Conservation (phyloP, 2,329 filamentous ascomycete species). For the Corynespora cassiicola region DNA sequence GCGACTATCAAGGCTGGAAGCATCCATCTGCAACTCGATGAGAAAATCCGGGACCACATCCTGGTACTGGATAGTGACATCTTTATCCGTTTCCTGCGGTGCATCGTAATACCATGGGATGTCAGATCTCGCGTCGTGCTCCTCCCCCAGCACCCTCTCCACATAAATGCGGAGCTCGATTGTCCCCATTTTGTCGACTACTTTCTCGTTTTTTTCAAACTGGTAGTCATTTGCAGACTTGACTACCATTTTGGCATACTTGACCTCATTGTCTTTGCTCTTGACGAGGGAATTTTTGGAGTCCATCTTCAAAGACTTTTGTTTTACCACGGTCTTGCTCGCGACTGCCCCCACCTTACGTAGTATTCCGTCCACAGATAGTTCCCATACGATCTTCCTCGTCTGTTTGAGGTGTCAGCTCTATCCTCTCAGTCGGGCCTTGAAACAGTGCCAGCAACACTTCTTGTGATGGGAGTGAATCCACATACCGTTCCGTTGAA, state of each 20-base stretch:
- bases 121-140: slow-evolving; percentile 11
- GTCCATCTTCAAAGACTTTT: slow-evolving; percentile 31
- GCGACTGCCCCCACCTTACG: slow-evolving; percentile 19
- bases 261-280: slow-evolving; percentile 8
- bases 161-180: slow-evolving; percentile 41
- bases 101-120: slow-evolving; percentile 23
- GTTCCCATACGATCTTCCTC: no score
- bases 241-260: slow-evolving; percentile 7
- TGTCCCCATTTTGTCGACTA: slow-evolving; percentile 29
- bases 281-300: slow-evolving; percentile 24
- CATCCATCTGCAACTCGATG: slow-evolving; percentile 28
- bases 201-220: slow-evolving; percentile 9
- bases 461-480: neutral
- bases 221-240: slow-evolving; percentile 2
- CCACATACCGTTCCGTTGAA: slow-evolving; percentile 41
- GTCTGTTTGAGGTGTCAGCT: no score
- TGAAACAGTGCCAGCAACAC: neutral
- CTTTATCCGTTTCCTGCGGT: neutral
- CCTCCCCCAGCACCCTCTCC: slow-evolving; percentile 24
- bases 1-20: slow-evolving; percentile 13
- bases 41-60: slow-evolving; percentile 24
- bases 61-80: slow-evolving; percentile 14
- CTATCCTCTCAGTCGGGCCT: no score
- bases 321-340: slow-evolving; percentile 12
- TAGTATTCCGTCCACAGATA: slow-evolving; percentile 49